Evolutionary conservation across 2,329 filamentous ascomycete genomes (phyloP), one percentile per base, ranked within the genome.

Genomic region (Colletotrichum sp.): DNA sequence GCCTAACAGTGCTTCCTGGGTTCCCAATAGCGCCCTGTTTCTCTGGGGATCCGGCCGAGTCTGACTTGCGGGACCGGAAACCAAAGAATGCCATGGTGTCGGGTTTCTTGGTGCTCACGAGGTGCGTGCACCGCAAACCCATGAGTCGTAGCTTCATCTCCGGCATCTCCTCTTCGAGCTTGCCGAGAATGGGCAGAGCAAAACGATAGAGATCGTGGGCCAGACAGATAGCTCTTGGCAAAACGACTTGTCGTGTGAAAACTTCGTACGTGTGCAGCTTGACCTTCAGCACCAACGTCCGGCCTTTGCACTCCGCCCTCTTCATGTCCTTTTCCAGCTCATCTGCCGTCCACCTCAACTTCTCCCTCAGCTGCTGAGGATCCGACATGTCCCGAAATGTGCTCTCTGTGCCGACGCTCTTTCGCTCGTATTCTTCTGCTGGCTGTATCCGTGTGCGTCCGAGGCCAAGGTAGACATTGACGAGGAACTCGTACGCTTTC

Each of bases 191-290:
- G 0, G 96, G 96, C 2, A 98, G 83, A 0, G 95, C 89, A 80
- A 93, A 94, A 69, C 91, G 93, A 85, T 96, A 98, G 6, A 99
- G 85, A 80, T 99, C 97, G 55, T 96, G 93, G 1, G 95, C 94
- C 8, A 90, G 87, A 65, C 86, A 90, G 2, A 98, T 89, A 0
- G 96, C 92, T 78, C 93, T 94, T 0, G 95, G 93, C 3, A 93
- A 90, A 5, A 94, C 91, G 8, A 91, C 90, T 82, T 99, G 97
- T 36, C 97, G 90, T 0, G 96, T 98, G 68, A 95, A 90, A 25
- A 98, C 94, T 83, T 98, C 96, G 80, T 96, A 99, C 0, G 96
- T 98, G 82, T 98, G 95, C 9, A 98, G 87, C 83, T 99, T 99
- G 78, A 98, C 90, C 84, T 99, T 99, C 44, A 99, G 87, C 27